Evolutionary conservation across 768 basidiomycete genomes (phyloP), one percentile per base, ranked within the genome.

Genomic region (Polyporus arcularius): DNA sequence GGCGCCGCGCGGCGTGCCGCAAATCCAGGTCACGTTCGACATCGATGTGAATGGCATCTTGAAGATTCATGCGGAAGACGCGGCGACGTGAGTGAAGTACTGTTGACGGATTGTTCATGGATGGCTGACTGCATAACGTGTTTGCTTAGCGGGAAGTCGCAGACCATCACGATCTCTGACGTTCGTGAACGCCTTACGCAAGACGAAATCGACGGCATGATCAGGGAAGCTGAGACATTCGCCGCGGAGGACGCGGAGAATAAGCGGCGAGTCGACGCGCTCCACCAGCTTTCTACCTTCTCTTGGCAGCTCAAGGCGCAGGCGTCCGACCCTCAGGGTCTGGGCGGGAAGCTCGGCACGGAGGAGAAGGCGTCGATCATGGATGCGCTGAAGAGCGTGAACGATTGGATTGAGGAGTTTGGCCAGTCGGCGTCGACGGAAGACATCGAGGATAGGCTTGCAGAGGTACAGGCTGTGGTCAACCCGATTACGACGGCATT

Each of bases 131-230:
- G 65, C 18, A 2, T 21, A 62, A 12, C 45, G 38, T 9, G 28
- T 6, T 59, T 59, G 41, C 31, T 7, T 38, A 89, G 87, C 74
- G 90, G 90, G 69, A 95, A 94, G 76, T 87, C 88, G 0, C 87
- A 90, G 74, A 89, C 87, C 46, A 93, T 96, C 75, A 94, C 92
- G 40, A 98, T 97, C 78, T 94, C 86, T 67, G 96, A 98, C 77
- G 94, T 96, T 75, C 95, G 94, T 80, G 94, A 92, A 45, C 92
- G 96, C 78, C 87, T 72, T 30, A 68, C 71, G 16, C 65, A 64
- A 8, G 71, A 73, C 84, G 74, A 97, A 61, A 96, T 97, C 62
- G 95, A 97, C 69, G 91, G 94, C 64, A 97, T 97, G 95, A 90
- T 98, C 58, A 82, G 79, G 15, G 95, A 97, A 68, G 94, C 94